Base-by-base conservation (phyloP, 2,329 filamentous ascomycete genomes). In the Metarhizium anisopliae region DNA sequence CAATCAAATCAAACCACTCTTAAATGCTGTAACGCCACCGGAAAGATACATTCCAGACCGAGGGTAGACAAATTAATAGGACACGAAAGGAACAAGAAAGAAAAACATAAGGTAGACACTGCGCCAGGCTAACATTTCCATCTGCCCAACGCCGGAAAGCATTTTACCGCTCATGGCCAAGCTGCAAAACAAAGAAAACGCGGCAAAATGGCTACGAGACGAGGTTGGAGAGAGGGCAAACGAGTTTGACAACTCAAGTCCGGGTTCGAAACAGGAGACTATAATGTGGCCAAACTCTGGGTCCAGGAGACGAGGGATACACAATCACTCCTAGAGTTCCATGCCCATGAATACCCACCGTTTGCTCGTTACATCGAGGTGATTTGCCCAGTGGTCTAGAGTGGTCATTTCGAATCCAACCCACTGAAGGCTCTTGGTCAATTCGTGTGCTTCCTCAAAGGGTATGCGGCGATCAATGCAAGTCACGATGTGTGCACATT, bases 321-420 rank as follows among this genome's bases (percentile, higher is more conserved):
- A 29, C 53, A 52, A 55, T 25, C 49, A 57, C 40, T 53, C 58
- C 77, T 80, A 95, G 57, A 93, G 76, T 69, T 96, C 91, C 84
- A 95, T 94, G 60, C 85, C 85, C 78, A 96, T 83, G 68, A 95
- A 90, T 57, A 96, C 71, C 92, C 92, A 96, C 65, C 79, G 79
- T 53, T 84, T 75, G 73, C 90, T 95, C 52, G 87, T 84, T 54
- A 86, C 79, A 60, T 88, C 82, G 55, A 80, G 68, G 43, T 78
- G 77, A 50, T 77, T 74, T 16, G 82, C 80, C 86, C 90, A 96
- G 63, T 83, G 81, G 62, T 91, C 86, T 47, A 96, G 78, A 29
- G 89, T 93, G 52, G 84, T 85, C 62, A 93, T 80, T 67, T 89
- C 88, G 67, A 96, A 96, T 55, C 92, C 92, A 61, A 95, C 92